Evolutionary conservation across 306 rosid species (phyloP).

Genomic region (Trifolium fragiferum): DNA sequence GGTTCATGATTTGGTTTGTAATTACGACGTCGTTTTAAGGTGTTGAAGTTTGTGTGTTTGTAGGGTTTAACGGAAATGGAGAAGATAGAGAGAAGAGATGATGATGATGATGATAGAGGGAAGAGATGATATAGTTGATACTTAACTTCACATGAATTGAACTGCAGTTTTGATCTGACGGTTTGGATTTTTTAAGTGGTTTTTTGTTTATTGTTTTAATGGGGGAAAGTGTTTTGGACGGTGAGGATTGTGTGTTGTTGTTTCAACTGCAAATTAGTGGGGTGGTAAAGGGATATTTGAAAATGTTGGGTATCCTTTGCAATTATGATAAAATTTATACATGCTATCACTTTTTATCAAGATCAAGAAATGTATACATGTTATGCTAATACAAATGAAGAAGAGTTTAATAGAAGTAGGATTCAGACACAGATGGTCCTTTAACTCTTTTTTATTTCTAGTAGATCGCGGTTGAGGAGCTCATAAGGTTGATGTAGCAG

Average conservation of each 20-base stretch:
- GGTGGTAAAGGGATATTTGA: no score
- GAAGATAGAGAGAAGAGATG: constrained; percentile 38
- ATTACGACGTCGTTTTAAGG: constrained; percentile 56
- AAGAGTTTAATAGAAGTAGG: no score
- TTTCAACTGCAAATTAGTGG: no score
- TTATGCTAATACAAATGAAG: no score
- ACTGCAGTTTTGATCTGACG: constrained; percentile 18
- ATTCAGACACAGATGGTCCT: no score
- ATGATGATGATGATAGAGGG: background rate
- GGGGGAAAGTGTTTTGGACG: background rate
- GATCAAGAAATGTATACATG: no score
- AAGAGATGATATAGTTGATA: constrained; percentile 10
- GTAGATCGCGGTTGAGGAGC: no score
- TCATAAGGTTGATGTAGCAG: no score
- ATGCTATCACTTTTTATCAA: no score
- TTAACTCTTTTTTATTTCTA: no score
- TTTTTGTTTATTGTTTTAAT: background rate
- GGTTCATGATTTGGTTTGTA: constrained; percentile 58
- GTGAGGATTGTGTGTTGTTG: constrained; percentile 2
- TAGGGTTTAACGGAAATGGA: constrained; percentile 62
- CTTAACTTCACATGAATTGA: background rate
- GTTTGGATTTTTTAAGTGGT: background rate
- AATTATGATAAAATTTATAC: no score
- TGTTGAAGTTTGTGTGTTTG: constrained; percentile 30
- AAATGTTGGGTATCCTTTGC: no score